These are phyloP conservation scores for Scheffersomyces segobiensis DNA, from an alignment of 1,139 yeast species.

Conservation along the genomic window DNA sequence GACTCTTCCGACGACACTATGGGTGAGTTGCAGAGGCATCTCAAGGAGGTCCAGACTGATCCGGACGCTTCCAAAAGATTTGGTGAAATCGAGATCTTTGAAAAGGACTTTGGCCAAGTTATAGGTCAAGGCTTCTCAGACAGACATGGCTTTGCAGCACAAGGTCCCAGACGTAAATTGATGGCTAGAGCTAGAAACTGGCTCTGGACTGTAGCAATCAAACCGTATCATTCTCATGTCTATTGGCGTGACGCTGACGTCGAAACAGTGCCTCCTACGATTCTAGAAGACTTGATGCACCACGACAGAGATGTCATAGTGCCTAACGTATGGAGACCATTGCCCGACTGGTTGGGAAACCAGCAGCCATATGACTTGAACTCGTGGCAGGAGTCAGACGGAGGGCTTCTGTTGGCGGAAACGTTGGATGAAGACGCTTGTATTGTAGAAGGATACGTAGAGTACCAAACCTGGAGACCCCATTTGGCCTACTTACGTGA, in stretches of 20 bases:
- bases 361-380: slow-evolving; percentile 90
- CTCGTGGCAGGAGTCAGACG: slow-evolving; percentile 88
- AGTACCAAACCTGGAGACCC: slow-evolving; percentile 91
- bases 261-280: slow-evolving; percentile 52
- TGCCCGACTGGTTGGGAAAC: slow-evolving; percentile 86
- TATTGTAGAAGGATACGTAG: slow-evolving; percentile 89
- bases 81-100: slow-evolving; percentile 58
- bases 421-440: slow-evolving; percentile 83
- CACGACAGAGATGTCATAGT: slow-evolving; percentile 58
- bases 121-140: slow-evolving; percentile 55
- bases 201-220: slow-evolving; percentile 52
- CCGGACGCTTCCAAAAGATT: slow-evolving; percentile 43
- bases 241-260: slow-evolving; percentile 60
- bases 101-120: slow-evolving; percentile 54
- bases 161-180: slow-evolving; percentile 53
- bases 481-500: slow-evolving; percentile 86
- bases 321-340: slow-evolving; percentile 90
- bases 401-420: slow-evolving; percentile 77
- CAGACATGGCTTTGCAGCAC: slow-evolving; percentile 56
- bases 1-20: slow-evolving; percentile 61
- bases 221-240: slow-evolving; percentile 54
- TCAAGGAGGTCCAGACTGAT: slow-evolving; percentile 45
- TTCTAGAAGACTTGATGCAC: slow-evolving; percentile 55
- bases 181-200: slow-evolving; percentile 59
- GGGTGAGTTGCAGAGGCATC: slow-evolving; percentile 45